Evolutionary conservation across 768 basidiomycete genomes (phyloP), one percentile per base, ranked within the genome.

Genomic region (Amanita subjunquillea): DNA sequence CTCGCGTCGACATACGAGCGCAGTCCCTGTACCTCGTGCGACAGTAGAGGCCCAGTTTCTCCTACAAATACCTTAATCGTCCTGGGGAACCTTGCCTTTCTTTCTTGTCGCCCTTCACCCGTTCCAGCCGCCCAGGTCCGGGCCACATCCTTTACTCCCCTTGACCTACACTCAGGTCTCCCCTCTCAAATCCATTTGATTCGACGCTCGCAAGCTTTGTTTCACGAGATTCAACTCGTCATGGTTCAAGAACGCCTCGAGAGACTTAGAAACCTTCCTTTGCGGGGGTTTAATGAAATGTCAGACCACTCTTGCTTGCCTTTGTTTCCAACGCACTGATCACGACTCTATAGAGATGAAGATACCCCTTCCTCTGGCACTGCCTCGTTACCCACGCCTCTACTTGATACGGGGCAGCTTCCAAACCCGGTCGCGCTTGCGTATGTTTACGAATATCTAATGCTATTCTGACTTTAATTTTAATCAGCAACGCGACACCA

Each of bases 331-430:
- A 53, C n/a, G 48, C 25, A 55, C 55, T 50, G 39, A 44, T 38
- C 36, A 48, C 50, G n/a, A 50, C 38, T 30, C 30, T 51, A 37
- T 30, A 43, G 48, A 54, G 51, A 65, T 45, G 64, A 67, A 39
- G 61, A 63, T 52, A 68, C 67, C 29, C 67, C 68, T 54, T 63
- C 64, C 17, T 62, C 63, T 39, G 65, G 60, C 42, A 63, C 65
- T 8, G 63, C 66, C 17, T 66, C 66, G 4, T 64, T 69, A 40
- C 68, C 67, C 42, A 69, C 68, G 29, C 68, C 68, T 38, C 44
- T 23, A 23, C 41, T 51, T 40, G 50, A 34, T 36, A n/a, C 34
- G 38, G 47, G 53, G 8, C 39, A 42, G 10, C 49, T 50, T 15
- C 40, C 30, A 25, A 44, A 32, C 25, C 43, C 27, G 15, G 41